Base-by-base conservation (phyloP, 768 basidiomycete species). In the Gloeostereum incarnatum region DNA sequence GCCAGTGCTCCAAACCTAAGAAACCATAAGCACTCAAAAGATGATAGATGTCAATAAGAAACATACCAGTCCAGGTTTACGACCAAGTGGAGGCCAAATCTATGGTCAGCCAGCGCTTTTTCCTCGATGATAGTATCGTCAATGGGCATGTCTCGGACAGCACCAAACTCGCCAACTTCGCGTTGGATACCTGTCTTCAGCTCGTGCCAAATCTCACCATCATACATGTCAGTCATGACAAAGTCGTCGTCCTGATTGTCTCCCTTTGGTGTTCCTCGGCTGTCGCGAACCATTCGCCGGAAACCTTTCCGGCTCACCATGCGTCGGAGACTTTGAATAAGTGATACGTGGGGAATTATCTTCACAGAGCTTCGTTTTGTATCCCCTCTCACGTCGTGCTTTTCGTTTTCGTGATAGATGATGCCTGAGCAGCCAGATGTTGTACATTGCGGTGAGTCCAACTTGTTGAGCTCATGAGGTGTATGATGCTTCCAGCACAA, bases 11-110 rank as follows among this genome's bases (percentile, higher is more conserved):
- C 49, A 40, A 58, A 53, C 52, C 57, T 58, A 26, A 34, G 13
- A 26, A 25, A 34, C 5, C 11, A 26, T 20, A 36, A n/a, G n/a
- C n/a, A n/a, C n/a, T 23, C 16, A 45, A 19, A 8, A 17, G 37
- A 36, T 37, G 5, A 13, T 5, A 10, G 32, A 40, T 14, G 34
- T 42, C 20, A n/a, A 22, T 26, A 32, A 13, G 27, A 19, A 36
- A 30, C 35, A n/a, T 44, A 56, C 56, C 54, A 55, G 41, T 55
- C 50, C 7, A 44, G 45, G 31, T 55, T 55, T 7, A 55, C n/a
- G 3, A 43, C 46, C 7, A 57, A 26, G 29, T 56, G 49, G 14
- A 57, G 50, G 5, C 55, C 51, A 35, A 35, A 52, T 3, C 37
- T 45, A 10, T 46, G 39, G 10, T 23, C 20, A 5, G 17, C 41